Conservation (phyloP, 495 filamentous ascomycete genomes). For the Mytilinidion resinicola region DNA sequence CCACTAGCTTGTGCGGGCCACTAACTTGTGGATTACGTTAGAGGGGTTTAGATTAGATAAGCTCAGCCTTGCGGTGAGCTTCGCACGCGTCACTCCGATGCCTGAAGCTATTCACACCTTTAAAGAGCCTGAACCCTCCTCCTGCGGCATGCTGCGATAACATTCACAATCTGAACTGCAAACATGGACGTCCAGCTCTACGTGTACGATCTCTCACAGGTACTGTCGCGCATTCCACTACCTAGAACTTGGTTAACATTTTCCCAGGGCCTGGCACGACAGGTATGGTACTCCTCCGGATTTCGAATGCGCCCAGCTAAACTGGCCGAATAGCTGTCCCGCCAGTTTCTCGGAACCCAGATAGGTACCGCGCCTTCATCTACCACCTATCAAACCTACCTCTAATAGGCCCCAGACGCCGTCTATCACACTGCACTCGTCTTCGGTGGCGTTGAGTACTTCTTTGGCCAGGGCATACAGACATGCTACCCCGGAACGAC, state of each 20-base stretch:
- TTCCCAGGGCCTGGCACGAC: conserved; percentile 7
- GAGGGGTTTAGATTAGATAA: no score
- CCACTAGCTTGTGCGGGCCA: no score
- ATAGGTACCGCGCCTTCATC: conserved; percentile 17
- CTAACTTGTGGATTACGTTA: no score
- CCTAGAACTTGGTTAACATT: conserved; percentile 2
- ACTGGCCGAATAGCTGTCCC: conserved; percentile 9
- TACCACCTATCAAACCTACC: conserved; percentile 23
- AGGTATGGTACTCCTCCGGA: conserved; percentile 7
- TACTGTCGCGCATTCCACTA: conserved; percentile 29
- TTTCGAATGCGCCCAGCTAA: background rate
- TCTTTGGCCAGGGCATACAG: conserved; percentile 72
- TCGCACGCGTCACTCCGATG: no score
- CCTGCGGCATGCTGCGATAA: no score
- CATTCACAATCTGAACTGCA: no score
- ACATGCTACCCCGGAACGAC: conserved; percentile 71
- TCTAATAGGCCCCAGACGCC: conserved; percentile 50
- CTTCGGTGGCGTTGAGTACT: conserved; percentile 68
- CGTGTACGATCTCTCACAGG: conserved; percentile 88
- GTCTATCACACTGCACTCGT: conserved; percentile 90
- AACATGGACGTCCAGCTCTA: conserved; percentile 85
- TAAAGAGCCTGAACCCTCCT: no score
- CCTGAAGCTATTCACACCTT: no score
- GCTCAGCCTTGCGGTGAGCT: no score
- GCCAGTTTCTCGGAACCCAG: conserved; percentile 35